Base-by-base conservation (phyloP, 164 flowering plant genomes). In the Tinospora cordifolia region DNA sequence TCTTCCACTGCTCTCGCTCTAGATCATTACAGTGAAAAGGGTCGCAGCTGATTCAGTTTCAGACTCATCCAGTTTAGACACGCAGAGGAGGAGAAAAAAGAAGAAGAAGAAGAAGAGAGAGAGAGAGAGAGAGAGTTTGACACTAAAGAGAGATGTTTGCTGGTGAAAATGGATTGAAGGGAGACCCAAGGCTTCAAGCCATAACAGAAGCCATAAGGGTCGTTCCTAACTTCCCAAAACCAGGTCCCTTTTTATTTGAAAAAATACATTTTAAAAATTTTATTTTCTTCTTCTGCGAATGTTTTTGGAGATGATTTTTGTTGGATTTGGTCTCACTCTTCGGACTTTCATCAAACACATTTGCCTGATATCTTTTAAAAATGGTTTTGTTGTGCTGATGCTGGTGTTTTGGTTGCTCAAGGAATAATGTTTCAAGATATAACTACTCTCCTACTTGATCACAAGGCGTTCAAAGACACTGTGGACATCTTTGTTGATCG, bases 371-470 rank as follows among this genome's bases (percentile, higher is more conserved):
- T 47, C 2, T 75, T 47, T 63, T 15, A n/a, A n/a, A n/a, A n/a
- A n/a, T n/a, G 22, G 46, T 30, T 30, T n/a, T 54, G 60, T 54
- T 54, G 60, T 10, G 21, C 24, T 54, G 14, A 30, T 30, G 25
- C 14, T 60, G 63, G 25, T 60, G 13, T 58, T 64, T 46, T 64
- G 30, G 25, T 25, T 44, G 13, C 71, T 71, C 39, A 62, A 93
- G 98, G 98, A 26, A 93, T 93, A 47, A 90, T 90, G 97, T 93
- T 93, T 78, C 98, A 93, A 74, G 98, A 93, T 70, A 93, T 93
- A 60, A 89, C 98, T 14, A 89, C 98, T 24, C 76, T 93, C 80
- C 74, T 93, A 74, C 79, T 89, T 49, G 81, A 89, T 76, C 95
- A 79, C 66, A 86, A 88, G 81, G 95, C 86, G 15, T 93, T 93